Evolutionary conservation across 148 eudicot genomes (phyloP).

Genomic region (Fagopyrum homotropicum): DNA sequence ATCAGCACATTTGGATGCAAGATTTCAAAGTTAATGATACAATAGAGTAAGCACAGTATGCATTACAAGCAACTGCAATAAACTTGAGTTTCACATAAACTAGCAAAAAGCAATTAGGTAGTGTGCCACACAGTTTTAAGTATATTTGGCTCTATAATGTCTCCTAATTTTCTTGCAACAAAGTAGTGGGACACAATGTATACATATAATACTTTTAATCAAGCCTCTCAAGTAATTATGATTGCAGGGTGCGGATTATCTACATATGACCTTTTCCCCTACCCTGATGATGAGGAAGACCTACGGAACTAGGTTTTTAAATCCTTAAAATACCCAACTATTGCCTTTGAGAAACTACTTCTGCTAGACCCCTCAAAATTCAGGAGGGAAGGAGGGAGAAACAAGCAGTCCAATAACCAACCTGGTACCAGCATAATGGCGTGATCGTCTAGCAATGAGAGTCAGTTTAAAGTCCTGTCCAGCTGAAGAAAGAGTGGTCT

Average conservation of each 20-base stretch:
- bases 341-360: not conserved
- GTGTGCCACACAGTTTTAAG: not conserved
- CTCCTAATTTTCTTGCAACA: not conserved
- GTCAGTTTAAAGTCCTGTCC: conserved; percentile 52
- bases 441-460: conserved; percentile 79
- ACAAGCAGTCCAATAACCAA: conserved; percentile 13
- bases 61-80: not conserved
- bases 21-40: not conserved
- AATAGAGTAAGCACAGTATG: not conserved
- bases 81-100: not conserved
- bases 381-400: not conserved
- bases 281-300: not conserved
- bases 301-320: not conserved
- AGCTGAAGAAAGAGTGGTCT: conserved; percentile 50
- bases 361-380: not conserved
- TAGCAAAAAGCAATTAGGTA: conserved; percentile 2
- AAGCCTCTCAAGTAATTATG: not conserved
- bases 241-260: not conserved
- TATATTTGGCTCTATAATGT: not conserved
- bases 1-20: not conserved
- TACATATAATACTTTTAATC: not conserved
- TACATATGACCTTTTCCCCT: not conserved
- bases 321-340: not conserved
- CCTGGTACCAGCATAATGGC: conserved; percentile 92
- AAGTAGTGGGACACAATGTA: not conserved